Evolutionary conservation across 768 basidiomycete species (phyloP), one percentile per base, ranked within the genome.

Genomic region (Sarcomyxa edulis): DNA sequence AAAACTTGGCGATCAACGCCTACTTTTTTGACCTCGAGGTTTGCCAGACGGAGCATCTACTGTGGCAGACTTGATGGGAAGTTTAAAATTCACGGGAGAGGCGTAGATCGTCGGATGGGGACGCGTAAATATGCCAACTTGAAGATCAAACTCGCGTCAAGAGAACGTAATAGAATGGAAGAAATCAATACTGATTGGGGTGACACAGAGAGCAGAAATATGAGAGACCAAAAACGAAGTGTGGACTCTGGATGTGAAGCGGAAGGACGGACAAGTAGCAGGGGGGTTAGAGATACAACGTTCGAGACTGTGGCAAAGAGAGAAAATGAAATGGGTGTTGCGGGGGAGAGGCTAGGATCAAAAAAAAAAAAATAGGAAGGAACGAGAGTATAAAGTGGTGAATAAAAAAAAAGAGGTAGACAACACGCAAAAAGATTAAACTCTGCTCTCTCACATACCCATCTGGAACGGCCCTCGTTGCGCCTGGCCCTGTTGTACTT

Each of bases 391-490:
- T n/a, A n/a, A n/a, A n/a, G 45, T 43, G 38, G 23, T 42, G 44
- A 41, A 39, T 39, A 28, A 36, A 46, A 53, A 42, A 34, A 45
- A 28, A 43, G 18, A 47, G 48, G 36, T 32, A 34, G 32, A 42
- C 43, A 41, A 36, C 34, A 43, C 36, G 35, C 35, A 27, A 30
- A 20, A 30, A 11, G 24, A 48, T 68, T 52, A 72, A 71, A 59
- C 45, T 70, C 69, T 44, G 68, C 68, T 28, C n/a, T n/a, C n/a
- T n/a, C n/a, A n/a, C 61, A 75, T 67, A 39, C 69, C 66, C 64
- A 76, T 70, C 50, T 69, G 73, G 60, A 74, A 72, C 12, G 69
- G 60, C 26, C 59, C 66, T 56, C 69, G 59, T 37, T 61, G 62
- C 35, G 64, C 49, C 47, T 61, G 51, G 7, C 41, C 43, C 37